Conservation (phyloP, 2,329 filamentous ascomycete species). For the Aspergillus sp. region DNA sequence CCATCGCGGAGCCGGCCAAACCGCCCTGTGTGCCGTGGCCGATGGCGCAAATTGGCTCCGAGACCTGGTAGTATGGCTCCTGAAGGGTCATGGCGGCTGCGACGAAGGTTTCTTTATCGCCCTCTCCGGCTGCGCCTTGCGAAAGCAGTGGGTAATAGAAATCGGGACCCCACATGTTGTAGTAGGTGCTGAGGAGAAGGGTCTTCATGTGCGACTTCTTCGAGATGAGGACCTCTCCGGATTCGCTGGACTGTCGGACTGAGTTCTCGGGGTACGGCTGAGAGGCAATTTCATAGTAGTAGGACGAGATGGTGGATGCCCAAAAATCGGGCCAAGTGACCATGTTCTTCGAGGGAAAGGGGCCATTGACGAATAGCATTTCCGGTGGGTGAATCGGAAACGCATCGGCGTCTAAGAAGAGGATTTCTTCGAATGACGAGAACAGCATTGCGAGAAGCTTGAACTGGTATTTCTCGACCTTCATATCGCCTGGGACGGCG, state of each 20-base stretch:
- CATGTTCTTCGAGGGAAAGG: constrained; percentile 45
- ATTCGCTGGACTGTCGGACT: constrained; percentile 41
- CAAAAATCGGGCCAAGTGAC: constrained; percentile 54
- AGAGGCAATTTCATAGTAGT: constrained; percentile 43
- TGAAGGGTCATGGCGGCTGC: constrained; percentile 45
- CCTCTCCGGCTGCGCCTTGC: constrained; percentile 51
- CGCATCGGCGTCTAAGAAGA: constrained; percentile 53
- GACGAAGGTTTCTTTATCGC: constrained; percentile 55
- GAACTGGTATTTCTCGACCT: constrained; percentile 49
- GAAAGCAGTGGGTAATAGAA: constrained; percentile 50
- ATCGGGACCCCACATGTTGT: constrained; percentile 51
- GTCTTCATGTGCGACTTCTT: constrained; percentile 46
- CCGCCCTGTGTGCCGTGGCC: constrained; percentile 32
- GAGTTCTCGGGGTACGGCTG: constrained; percentile 26
- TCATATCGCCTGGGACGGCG: constrained; percentile 26
- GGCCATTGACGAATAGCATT: constrained; percentile 42
- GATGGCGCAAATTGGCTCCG: constrained; percentile 36
- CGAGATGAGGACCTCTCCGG: constrained; percentile 49
- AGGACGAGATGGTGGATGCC: constrained; percentile 40
- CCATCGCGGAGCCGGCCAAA: constrained; percentile 41
- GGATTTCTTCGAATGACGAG: constrained; percentile 51
- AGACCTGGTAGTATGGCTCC: constrained; percentile 47
- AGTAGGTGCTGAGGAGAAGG: constrained; percentile 52
- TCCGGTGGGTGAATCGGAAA: constrained; percentile 49
- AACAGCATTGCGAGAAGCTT: constrained; percentile 53